These are phyloP conservation scores for Xylaria scruposa DNA, from an alignment of 495 filamentous ascomycete species.

Conservation along the genomic window DNA sequence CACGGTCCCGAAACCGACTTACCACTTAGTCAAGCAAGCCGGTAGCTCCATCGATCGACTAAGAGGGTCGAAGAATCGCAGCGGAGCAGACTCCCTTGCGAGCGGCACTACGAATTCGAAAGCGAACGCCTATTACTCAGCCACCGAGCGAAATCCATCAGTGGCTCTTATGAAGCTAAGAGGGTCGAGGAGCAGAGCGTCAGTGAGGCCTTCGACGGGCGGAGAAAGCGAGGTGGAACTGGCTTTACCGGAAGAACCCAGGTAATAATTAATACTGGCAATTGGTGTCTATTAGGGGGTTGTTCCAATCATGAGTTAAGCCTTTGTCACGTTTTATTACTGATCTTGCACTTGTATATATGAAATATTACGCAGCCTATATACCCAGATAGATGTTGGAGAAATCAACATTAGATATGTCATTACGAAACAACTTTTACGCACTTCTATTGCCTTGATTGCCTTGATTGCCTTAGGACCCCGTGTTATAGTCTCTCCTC, in stretches of 20 bases:
- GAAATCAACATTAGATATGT: background rate
- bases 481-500: no score
- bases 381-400: constrained; percentile 1
- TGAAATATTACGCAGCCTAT: background rate
- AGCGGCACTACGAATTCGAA: background rate
- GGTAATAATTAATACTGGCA: background rate
- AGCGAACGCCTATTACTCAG: constrained; percentile 4
- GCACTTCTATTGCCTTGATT: background rate
- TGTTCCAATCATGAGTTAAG: background rate
- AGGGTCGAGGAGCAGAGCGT: background rate
- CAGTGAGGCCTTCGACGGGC: background rate
- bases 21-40: background rate
- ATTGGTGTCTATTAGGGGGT: background rate
- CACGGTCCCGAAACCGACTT: constrained; percentile 16
- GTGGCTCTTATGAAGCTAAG: constrained; percentile 14
- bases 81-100: background rate
- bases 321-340: constrained; percentile 2
- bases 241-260: background rate
- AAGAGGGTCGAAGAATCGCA: background rate
- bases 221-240: constrained; percentile 3
- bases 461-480: background rate
- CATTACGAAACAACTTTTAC: background rate
- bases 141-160: background rate
- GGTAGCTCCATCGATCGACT: constrained; percentile 8
- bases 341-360: background rate